Conservation (phyloP, 75 land plant species). For the Sequoia sempervirens region DNA sequence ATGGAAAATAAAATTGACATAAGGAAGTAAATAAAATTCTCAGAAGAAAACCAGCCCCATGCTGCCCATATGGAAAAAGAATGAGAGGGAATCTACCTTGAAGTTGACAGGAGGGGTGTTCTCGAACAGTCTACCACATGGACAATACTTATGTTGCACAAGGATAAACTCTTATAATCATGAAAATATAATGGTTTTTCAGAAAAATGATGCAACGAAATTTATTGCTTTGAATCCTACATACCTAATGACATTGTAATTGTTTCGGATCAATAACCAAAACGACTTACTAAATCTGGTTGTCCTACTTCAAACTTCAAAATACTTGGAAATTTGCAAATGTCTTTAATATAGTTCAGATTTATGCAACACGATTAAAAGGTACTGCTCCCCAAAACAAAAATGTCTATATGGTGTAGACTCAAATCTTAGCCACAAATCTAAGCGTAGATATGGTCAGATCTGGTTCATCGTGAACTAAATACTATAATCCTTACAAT, state of each 20-base stretch:
- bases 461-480: not conserved
- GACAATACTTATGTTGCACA: not conserved
- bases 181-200: not conserved
- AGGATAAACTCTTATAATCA: not conserved
- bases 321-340: not conserved
- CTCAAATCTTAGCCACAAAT: not conserved
- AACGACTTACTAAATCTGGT: not conserved
- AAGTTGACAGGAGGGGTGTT: not conserved
- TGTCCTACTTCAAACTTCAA: not conserved
- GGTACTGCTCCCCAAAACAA: not conserved
- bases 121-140: not conserved
- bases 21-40: slow-evolving; percentile 6
- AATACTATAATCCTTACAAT: not conserved
- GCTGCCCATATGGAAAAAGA: not conserved
- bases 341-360: not conserved
- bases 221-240: not conserved
- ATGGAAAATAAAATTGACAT: not conserved
- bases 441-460: not conserved
- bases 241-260: not conserved
- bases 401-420: not conserved
- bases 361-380: not conserved
- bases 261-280: not conserved
- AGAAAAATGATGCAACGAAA: not conserved
- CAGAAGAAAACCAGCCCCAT: not conserved
- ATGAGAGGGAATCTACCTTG: not conserved